These are phyloP conservation scores for Debaryomyces tyrocola DNA, from an alignment of 805 yeast genomes.

Conservation along the genomic window DNA sequence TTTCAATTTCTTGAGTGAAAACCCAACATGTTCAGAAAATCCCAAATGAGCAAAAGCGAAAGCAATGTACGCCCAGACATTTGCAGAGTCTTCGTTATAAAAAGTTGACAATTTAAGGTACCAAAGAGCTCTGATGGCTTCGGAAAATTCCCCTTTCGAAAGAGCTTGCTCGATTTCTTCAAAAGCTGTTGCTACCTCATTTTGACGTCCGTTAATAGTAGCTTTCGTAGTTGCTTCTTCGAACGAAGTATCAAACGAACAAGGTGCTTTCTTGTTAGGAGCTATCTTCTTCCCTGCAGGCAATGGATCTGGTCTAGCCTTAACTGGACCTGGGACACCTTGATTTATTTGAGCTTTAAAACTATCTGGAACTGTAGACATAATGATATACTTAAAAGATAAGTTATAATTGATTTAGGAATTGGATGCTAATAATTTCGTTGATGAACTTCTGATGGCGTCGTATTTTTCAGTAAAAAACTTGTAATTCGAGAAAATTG, in stretches of 20 bases:
- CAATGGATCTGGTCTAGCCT: slow-evolving; percentile 11
- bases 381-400: neutral
- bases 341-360: slow-evolving; percentile 11
- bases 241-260: slow-evolving; percentile 7
- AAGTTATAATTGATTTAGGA: neutral
- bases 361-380: slow-evolving; percentile 9
- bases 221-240: slow-evolving; percentile 6
- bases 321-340: slow-evolving; percentile 10
- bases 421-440: neutral
- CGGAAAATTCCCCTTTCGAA: slow-evolving; percentile 5
- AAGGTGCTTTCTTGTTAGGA: slow-evolving; percentile 9
- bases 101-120: slow-evolving; percentile 10
- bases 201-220: slow-evolving; percentile 6
- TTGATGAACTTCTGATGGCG: too few relatives aligned
- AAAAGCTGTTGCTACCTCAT: slow-evolving; percentile 6
- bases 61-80: slow-evolving; percentile 11
- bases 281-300: slow-evolving; percentile 11
- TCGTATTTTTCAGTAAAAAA: too few relatives aligned
- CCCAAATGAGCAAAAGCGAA: slow-evolving; percentile 11
- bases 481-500: too few relatives aligned
- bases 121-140: slow-evolving; percentile 8
- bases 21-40: slow-evolving; percentile 9
- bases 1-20: slow-evolving; percentile 9
- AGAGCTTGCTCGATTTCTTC: slow-evolving; percentile 7
- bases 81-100: slow-evolving; percentile 10